These are phyloP conservation scores for Rhizoclosmatium globosum DNA, from an alignment of 192 early-diverging fungal genomes.

Conservation along the genomic window DNA sequence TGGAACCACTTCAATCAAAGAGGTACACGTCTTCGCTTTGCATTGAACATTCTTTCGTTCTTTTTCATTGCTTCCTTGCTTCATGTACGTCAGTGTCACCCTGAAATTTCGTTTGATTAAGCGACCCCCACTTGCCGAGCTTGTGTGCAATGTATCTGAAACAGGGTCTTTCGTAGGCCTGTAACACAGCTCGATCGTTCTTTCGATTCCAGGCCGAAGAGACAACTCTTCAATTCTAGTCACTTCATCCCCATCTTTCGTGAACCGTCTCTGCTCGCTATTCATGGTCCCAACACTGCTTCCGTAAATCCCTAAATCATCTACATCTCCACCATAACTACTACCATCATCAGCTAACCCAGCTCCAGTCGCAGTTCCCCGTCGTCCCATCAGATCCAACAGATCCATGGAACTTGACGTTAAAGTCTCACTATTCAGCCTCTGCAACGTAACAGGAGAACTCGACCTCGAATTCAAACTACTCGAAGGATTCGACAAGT, in stretches of 20 bases:
- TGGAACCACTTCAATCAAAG: conserved; percentile 88
- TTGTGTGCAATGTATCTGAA: not conserved
- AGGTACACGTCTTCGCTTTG: conserved; percentile 90
- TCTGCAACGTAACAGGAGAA: conserved; percentile 23
- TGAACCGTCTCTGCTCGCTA: not conserved
- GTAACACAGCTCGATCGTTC: conserved; percentile 83
- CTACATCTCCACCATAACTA: conserved; percentile 1
- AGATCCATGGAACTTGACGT: conserved; percentile 28
- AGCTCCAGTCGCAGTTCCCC: not conserved
- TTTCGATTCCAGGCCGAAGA: conserved; percentile 84
- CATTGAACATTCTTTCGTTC: conserved; percentile 88
- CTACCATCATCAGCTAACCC: conserved; percentile 11
- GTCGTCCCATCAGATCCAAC: conserved; percentile 9
- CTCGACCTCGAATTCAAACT: conserved; percentile 32
- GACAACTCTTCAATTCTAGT: conserved; percentile 88
- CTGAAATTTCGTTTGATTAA: conserved; percentile 53
- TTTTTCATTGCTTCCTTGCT: conserved; percentile 52
- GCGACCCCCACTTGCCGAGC: conserved; percentile 59
- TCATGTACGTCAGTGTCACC: conserved; percentile 42
- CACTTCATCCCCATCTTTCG: conserved; percentile 51
- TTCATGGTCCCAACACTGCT: conserved; percentile 28
- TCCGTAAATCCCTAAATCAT: conserved; percentile 17
- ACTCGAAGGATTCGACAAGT: conserved; percentile 54
- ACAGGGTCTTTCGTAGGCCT: conserved; percentile 68
- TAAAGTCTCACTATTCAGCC: conserved; percentile 24